Evolutionary conservation across 768 basidiomycete species (phyloP).

Genomic region (Rubroboletus satanas): DNA sequence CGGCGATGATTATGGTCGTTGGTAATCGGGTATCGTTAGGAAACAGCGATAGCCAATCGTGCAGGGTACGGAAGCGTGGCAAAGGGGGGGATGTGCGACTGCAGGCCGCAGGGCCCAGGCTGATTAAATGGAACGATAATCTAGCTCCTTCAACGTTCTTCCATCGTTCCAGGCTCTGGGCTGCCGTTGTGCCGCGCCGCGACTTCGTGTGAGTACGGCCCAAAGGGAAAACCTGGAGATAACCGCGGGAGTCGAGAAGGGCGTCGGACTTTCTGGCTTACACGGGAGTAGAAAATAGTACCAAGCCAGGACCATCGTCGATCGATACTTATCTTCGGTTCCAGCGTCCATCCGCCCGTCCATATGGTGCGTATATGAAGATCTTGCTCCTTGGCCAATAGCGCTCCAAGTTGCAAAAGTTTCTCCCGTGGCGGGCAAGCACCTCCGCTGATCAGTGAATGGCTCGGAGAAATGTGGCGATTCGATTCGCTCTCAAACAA

Average conservation of each 20-base stretch:
- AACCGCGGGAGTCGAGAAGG: neutral
- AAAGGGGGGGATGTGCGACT: neutral
- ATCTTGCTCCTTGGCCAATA: too few species aligned
- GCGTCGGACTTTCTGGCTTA: neutral
- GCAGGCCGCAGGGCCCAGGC: neutral
- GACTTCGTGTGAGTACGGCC: neutral
- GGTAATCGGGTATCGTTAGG: neutral
- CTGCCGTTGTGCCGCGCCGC: neutral
- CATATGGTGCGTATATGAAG: neutral
- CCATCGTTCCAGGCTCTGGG: neutral
- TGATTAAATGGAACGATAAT: neutral
- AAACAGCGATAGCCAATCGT: neutral
- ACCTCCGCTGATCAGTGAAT: neutral
- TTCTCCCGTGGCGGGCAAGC: neutral
- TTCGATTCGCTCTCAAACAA: neutral
- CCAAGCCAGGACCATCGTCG: neutral
- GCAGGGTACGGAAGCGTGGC: neutral
- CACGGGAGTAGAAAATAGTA: neutral
- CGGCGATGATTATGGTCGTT: neutral
- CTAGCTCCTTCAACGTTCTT: neutral
- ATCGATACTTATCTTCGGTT: neutral
- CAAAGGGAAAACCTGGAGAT: neutral
- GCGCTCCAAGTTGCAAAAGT: too few species aligned
- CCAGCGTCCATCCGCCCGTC: neutral
- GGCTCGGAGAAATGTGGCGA: neutral